A percentile compares a stretch with the other conserved stretches of the same genome.
These are phyloP conservation scores for Microdochium nivale DNA, from an alignment of 2,329 filamentous ascomycete genomes.

Conservation along the genomic window DNA sequence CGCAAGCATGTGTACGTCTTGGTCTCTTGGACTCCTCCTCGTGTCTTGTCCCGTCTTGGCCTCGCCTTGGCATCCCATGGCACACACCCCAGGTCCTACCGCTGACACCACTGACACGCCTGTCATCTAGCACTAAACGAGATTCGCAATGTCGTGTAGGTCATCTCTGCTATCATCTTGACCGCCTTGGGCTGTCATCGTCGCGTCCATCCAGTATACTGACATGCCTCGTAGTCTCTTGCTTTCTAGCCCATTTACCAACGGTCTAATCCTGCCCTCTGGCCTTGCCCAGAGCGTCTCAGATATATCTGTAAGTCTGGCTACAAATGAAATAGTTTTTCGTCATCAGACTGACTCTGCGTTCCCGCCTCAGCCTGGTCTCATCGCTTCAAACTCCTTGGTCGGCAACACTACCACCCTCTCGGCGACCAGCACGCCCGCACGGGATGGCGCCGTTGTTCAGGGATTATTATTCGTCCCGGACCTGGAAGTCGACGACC, in stretches of 20 bases:
- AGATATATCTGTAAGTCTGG: conserved; percentile 39
- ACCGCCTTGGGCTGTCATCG: neutral
- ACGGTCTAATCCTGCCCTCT: conserved; percentile 38
- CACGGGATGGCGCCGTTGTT: conserved; percentile 47
- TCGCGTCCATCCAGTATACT: neutral
- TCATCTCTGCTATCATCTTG: conserved; percentile 5
- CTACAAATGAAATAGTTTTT: neutral
- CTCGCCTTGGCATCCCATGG: conserved; percentile 2
- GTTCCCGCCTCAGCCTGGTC: conserved; percentile 22
- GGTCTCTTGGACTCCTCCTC: no score
- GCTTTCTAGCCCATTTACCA: conserved; percentile 28
- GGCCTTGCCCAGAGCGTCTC: conserved; percentile 50
- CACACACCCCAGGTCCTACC: no score
- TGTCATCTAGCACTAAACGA: conserved; percentile 30
- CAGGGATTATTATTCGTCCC: conserved; percentile 83
- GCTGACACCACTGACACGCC: conserved; percentile 19
- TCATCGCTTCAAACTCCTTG: conserved; percentile 45
- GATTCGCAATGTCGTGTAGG: conserved; percentile 43
- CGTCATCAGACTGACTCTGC: neutral
- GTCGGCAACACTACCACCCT: conserved; percentile 63
- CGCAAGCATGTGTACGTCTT: conserved; percentile 3
- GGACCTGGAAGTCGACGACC: conserved; percentile 46
- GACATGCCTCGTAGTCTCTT: neutral
- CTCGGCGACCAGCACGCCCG: conserved; percentile 55
- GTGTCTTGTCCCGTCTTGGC: conserved; percentile 6